Percentiles rank a stretch among this genome's conserved stretches.
Conservation (phyloP, 805 yeast species). For the Candida maris region DNA sequence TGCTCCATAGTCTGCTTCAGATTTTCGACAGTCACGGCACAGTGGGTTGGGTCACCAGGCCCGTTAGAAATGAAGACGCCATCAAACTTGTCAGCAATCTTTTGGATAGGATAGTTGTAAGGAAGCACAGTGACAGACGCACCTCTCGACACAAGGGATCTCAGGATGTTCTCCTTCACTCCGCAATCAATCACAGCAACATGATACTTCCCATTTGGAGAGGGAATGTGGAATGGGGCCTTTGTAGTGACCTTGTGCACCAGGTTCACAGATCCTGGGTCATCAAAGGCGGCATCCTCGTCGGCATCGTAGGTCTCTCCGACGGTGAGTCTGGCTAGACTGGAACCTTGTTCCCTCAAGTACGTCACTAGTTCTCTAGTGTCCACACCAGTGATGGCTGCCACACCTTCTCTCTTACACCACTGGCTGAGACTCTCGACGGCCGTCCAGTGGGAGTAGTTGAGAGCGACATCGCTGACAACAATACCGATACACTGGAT, state of each 20-base stretch:
- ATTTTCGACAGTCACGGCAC: constrained; percentile 71
- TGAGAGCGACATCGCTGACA: constrained; percentile 91
- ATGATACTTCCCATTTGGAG: constrained; percentile 60
- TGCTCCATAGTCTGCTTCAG: constrained; percentile 66
- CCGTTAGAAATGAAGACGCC: constrained; percentile 95
- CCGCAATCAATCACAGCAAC: constrained; percentile 97
- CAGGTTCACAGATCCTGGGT: constrained; percentile 85
- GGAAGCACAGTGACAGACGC: constrained; percentile 97
- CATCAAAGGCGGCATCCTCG: constrained; percentile 84
- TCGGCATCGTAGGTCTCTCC: constrained; percentile 92
- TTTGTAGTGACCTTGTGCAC: constrained; percentile 94
- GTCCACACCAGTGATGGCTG: constrained; percentile 95
- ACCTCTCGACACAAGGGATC: constrained; percentile 92
- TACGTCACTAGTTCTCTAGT: constrained; percentile 91
- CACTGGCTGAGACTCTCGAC: constrained; percentile 91
- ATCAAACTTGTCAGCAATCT: constrained; percentile 86
- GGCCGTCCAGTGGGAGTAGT: constrained; percentile 99
- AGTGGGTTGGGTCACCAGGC: constrained; percentile 96
- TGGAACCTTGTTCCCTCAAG: constrained; percentile 94
- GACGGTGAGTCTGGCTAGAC: constrained; percentile 82
- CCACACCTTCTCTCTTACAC: constrained; percentile 96
- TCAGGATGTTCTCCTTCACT: constrained; percentile 93
- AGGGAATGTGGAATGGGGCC: constrained; percentile 85
- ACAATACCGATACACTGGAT: constrained; percentile 95
- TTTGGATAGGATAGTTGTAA: constrained; percentile 88